Base-by-base conservation (phyloP, 768 basidiomycete species). In the Flagelloscypha sp. region DNA sequence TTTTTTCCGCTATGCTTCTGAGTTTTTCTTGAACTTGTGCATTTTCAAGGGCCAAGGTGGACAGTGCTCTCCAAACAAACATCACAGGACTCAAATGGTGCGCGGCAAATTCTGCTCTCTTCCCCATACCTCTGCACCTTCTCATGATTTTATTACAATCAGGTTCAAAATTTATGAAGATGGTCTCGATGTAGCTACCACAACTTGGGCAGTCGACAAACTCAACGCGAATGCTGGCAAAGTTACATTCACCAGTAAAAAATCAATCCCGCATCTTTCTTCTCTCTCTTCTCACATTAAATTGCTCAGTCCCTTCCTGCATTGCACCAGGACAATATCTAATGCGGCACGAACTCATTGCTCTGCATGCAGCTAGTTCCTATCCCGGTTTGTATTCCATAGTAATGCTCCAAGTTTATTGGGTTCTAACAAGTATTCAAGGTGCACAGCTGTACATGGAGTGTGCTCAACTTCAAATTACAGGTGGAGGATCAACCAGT, bases 311-410 rank as follows among this genome's bases (percentile, higher is more conserved):
- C 37, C 72, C 72, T 0, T 46, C 45, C 11, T 72, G 71, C 44
- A 68, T 72, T 30, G 44, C 57, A 0, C 42, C 62, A 13, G 71
- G 71, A 7, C 58, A 72, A 23, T 72, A 74, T 42, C 55, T 74
- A n/a, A 54, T 74, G 6, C 58, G 70, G 9, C 61, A 61, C 25
- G 74, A 74, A 44, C 49, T 74, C 37, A 52, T 58, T 37, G 57
- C 56, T 8, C 52, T 59, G 3, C 68, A 71, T 38, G 61, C 62
- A 19, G 65, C 68, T 4, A 41, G 38, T 15, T 47, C 49, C 28
- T 72, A 72, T 49, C 70, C 69, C 7, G 70, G 69, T 21, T 68
- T 66, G 28, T 66, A 70, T 66, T 71, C 50, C 68, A 66, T 47
- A 65, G 68, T 68, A 37, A 44, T 54, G 44, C 5, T 21, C n/a